Base-by-base conservation (phyloP, 345 rosid genomes). In the Melaleuca alternifolia region DNA sequence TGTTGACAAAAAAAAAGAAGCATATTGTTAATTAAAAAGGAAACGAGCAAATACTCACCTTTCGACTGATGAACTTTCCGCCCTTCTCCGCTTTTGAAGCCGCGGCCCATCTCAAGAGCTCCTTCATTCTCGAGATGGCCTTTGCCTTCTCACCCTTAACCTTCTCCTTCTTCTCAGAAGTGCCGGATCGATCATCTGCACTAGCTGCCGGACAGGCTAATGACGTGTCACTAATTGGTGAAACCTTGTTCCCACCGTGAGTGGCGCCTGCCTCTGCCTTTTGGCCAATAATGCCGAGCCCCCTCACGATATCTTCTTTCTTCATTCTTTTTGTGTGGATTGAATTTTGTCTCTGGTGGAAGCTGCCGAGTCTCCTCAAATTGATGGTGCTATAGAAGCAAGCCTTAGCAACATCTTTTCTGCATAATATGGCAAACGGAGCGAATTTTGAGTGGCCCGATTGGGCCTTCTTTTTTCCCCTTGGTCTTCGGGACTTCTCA, bases 101-200 rank as follows among this genome's bases (percentile, higher is more conserved):
- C 2, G 95, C 95, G 56, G 96, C 97, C 98, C 99, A 94, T 90
- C 92, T 93, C 79, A 95, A 57, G 30, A 96, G 92, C 89, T 94
- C 97, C 89, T 95, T 96, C 96, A 96, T 94, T 84, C 92, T 94
- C 26, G 93, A 94, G 79, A 97, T 87, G 89, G 93, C 86, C 88
- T 89, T 95, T 41, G 89, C 90, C 84, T 91, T 93, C 41, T 93
- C 93, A 44, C 89, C 90, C 89, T 91, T 93, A 8, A 83, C 41
- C 85, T 88, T 94, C 10, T 90, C 93, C 86, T 91, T 87, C 84
- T 84, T 92, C 50, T 86, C 91, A 71, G 52, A 26, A 41, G 85
- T 12, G 41, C 57, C 84, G 46, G 90, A 75, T 88, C 87, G 88
- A 4, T 86, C 90, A 37, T 87, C 50, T 41, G 54, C 48, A 53